Evolutionary conservation across 2,329 filamentous ascomycete species (phyloP).

Genomic region (Dothistroma pini): DNA sequence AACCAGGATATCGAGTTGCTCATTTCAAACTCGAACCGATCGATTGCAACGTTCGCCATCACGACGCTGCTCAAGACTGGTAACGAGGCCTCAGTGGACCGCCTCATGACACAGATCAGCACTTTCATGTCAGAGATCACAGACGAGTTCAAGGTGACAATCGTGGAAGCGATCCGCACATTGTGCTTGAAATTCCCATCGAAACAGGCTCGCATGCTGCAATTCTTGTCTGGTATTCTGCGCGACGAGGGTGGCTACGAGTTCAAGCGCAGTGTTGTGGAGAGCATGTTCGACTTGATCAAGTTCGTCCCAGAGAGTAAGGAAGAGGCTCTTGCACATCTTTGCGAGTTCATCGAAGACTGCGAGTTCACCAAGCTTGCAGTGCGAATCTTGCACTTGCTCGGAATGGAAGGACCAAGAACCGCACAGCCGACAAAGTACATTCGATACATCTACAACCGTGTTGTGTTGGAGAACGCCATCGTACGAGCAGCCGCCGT

Average conservation of each 20-base stretch:
- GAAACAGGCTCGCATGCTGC: conserved; percentile 97
- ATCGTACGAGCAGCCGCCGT: conserved; percentile 93
- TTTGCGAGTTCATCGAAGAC: conserved; percentile 99
- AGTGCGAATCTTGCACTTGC: conserved; percentile 88
- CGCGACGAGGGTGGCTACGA: conserved; percentile 97
- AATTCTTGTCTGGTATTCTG: conserved; percentile 94
- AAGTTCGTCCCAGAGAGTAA: conserved; percentile 92
- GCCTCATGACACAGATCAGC: conserved; percentile 97
- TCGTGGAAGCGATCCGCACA: conserved; percentile 95
- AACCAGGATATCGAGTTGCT: conserved; percentile 97
- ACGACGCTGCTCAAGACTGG: conserved; percentile 97
- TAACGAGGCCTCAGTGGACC: conserved; percentile 94
- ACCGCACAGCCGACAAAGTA: conserved; percentile 97
- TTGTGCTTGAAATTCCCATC: conserved; percentile 95
- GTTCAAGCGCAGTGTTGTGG: conserved; percentile 95
- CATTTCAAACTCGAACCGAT: conserved; percentile 95
- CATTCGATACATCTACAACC: conserved; percentile 98
- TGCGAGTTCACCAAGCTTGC: conserved; percentile 99
- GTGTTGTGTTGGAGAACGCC: conserved; percentile 94
- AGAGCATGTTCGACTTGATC: conserved; percentile 99
- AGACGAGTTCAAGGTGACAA: conserved; percentile 99
- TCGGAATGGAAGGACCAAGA: conserved; percentile 91
- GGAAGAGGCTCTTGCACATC: conserved; percentile 80
- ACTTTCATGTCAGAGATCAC: conserved; percentile 99
- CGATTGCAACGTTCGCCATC: conserved; percentile 96